phyloP scores from a whole-genome alignment of 2,329 filamentous ascomycete species.

The Epichloe glyceriae region DNA sequence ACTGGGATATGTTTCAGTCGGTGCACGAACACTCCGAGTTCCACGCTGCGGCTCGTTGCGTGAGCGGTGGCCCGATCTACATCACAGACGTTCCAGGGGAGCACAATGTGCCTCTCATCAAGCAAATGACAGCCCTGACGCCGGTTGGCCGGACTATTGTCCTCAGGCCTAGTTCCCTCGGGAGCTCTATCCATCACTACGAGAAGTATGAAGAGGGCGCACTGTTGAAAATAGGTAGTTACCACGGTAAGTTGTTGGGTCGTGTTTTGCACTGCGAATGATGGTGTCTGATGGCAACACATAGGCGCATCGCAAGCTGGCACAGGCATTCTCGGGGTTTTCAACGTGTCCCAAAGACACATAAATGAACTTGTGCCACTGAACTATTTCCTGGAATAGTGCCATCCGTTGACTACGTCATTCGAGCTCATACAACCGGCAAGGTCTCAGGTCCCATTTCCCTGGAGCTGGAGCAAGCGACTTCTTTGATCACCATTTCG shows the following conservation, averaged over 20 bases:
- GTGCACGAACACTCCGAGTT: slow-evolving; percentile 59
- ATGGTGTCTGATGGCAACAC: background rate
- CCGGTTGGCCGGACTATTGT: slow-evolving; percentile 63
- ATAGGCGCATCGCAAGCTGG: slow-evolving; percentile 46
- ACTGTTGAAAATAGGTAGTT: slow-evolving; percentile 67
- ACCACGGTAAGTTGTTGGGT: slow-evolving; percentile 42
- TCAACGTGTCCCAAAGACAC: slow-evolving; percentile 58
- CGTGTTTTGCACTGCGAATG: background rate
- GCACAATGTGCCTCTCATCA: slow-evolving; percentile 63
- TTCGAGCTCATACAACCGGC: slow-evolving; percentile 60
- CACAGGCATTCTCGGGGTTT: slow-evolving; percentile 66
- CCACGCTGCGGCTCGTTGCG: slow-evolving; percentile 79
- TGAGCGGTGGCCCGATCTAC: slow-evolving; percentile 86
- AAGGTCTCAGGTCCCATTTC: slow-evolving; percentile 41
- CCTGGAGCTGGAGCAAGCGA: slow-evolving; percentile 24
- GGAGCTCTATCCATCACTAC: slow-evolving; percentile 62
- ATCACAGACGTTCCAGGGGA: slow-evolving; percentile 82
- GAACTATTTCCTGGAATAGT: slow-evolving; percentile 57
- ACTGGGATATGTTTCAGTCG: slow-evolving; percentile 64
- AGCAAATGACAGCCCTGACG: slow-evolving; percentile 68
- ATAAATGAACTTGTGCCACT: slow-evolving; percentile 60
- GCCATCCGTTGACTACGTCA: slow-evolving; percentile 46
- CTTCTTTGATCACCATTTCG: slow-evolving; percentile 46
- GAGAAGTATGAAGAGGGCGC: slow-evolving; percentile 59
- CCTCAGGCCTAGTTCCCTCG: slow-evolving; percentile 63